Evolutionary conservation across 495 filamentous ascomycete species (phyloP).

Genomic region (Cercophora newfieldiana): DNA sequence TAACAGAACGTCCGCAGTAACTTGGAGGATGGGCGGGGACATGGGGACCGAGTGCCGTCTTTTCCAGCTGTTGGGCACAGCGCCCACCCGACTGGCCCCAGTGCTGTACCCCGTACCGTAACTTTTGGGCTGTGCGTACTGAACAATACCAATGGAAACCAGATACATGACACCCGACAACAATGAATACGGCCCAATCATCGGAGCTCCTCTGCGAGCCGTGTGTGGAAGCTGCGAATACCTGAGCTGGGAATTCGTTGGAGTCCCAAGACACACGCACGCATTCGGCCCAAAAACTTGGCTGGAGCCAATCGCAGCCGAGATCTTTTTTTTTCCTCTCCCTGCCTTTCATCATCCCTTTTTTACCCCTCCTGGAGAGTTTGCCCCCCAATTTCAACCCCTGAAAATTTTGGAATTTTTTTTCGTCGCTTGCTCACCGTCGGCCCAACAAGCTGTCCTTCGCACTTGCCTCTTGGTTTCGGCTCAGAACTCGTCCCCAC

Average conservation of each 20-base stretch:
- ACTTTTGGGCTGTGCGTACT: background rate
- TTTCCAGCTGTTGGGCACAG: background rate
- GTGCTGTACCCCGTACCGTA: constrained; percentile 2
- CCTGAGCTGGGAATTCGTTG: background rate
- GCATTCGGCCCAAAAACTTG: background rate
- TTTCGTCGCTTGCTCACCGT: background rate
- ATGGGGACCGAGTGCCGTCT: constrained; percentile 4
- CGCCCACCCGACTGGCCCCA: background rate
- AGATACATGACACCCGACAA: background rate
- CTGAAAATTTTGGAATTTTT: background rate
- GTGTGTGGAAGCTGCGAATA: background rate
- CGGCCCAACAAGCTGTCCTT: too few relatives aligned
- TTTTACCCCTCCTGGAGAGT: background rate
- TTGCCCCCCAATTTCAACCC: background rate
- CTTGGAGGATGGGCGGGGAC: constrained; percentile 4
- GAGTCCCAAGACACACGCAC: background rate
- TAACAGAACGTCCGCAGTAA: background rate
- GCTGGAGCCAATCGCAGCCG: background rate
- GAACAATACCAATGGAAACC: too few relatives aligned
- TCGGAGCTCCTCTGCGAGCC: background rate
- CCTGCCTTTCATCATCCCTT: background rate
- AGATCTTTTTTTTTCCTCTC: background rate
- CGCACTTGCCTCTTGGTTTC: too few relatives aligned
- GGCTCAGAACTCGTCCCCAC: too few relatives aligned
- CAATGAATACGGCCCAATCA: background rate